Percentiles rank a stretch among this genome's conserved stretches.
Conservation (phyloP, 2,329 filamentous ascomycete genomes). For the Ophiostoma tasmaniense region DNA sequence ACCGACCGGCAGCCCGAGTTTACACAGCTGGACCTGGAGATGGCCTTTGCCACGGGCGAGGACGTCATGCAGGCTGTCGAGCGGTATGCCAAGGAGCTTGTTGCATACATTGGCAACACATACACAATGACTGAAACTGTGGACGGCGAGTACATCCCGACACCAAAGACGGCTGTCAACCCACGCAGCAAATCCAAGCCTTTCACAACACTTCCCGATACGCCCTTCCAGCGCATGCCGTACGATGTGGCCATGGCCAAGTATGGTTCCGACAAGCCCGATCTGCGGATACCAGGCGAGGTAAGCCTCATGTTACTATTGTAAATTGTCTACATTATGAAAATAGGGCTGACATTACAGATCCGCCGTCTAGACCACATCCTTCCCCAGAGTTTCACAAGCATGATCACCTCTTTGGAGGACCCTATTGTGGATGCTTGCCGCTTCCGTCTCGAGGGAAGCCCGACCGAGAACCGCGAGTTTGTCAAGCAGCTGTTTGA, state of each 20-base stretch:
- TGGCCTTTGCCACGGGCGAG: constrained; percentile 69
- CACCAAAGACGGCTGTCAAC: neutral
- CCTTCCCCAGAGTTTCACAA: constrained; percentile 54
- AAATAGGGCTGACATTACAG: constrained; percentile 30
- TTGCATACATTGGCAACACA: constrained; percentile 39
- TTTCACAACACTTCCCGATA: constrained; percentile 17
- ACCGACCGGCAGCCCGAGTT: constrained; percentile 95
- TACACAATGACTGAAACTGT: constrained; percentile 26
- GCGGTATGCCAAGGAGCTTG: constrained; percentile 45
- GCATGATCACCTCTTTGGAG: constrained; percentile 63
- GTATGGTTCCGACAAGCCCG: constrained; percentile 89
- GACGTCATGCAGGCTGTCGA: constrained; percentile 57
- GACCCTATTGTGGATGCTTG: constrained; percentile 68
- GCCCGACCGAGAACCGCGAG: constrained; percentile 43
- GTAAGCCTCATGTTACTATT: too few relatives aligned
- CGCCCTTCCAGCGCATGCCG: constrained; percentile 49
- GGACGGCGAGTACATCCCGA: constrained; percentile 24
- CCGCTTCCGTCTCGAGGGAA: constrained; percentile 51
- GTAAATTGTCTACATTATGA: too few relatives aligned
- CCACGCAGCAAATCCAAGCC: neutral
- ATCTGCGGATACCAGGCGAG: constrained; percentile 60
- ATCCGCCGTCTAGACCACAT: constrained; percentile 58
- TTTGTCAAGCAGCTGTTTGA: constrained; percentile 63
- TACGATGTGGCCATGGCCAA: constrained; percentile 71
- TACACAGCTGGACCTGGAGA: constrained; percentile 87